These are phyloP conservation scores for Coemansia pectinata DNA, from an alignment of 192 early-diverging fungal genomes.

Conservation along the genomic window DNA sequence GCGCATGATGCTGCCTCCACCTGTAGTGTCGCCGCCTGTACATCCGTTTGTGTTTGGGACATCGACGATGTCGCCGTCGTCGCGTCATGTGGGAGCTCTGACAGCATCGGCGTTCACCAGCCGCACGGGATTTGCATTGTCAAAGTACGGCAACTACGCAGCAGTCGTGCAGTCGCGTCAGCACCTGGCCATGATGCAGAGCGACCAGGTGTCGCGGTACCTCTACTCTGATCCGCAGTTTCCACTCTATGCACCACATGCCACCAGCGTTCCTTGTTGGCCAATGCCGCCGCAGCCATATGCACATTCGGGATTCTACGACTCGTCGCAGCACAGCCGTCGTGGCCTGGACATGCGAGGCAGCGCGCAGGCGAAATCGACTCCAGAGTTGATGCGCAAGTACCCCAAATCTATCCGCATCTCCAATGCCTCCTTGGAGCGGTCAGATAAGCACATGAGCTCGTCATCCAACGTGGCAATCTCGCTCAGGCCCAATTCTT, in stretches of 20 bases:
- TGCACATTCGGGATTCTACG: background rate
- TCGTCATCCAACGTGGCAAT: conserved; percentile 12
- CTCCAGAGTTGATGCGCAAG: conserved; percentile 44
- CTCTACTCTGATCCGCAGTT: conserved; percentile 43
- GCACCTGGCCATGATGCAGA: conserved; percentile 36
- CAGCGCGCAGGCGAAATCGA: conserved; percentile 40
- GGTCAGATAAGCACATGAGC: conserved; percentile 2
- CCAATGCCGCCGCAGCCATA: conserved; percentile 13
- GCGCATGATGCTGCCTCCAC: conserved; percentile 22
- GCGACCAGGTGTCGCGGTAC: conserved; percentile 22
- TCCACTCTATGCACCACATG: conserved; percentile 19
- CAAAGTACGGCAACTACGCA: conserved; percentile 44
- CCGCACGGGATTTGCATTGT: conserved; percentile 30
- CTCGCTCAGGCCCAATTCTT: conserved; percentile 36
- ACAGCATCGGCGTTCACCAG: background rate
- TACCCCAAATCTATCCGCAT: conserved; percentile 11
- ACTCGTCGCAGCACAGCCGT: background rate
- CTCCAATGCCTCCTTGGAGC: conserved; percentile 7
- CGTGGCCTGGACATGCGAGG: conserved; percentile 4
- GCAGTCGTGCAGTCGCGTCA: conserved; percentile 38
- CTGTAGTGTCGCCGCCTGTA: conserved; percentile 24
- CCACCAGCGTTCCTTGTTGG: conserved; percentile 5
- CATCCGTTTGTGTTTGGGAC: conserved; percentile 36
- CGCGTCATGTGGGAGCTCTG: background rate
- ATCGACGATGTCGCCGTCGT: conserved; percentile 8